Evolutionary conservation across 2,329 filamentous ascomycete species (phyloP), one percentile per base, ranked within the genome.

Genomic region (Colletotrichum melonis): DNA sequence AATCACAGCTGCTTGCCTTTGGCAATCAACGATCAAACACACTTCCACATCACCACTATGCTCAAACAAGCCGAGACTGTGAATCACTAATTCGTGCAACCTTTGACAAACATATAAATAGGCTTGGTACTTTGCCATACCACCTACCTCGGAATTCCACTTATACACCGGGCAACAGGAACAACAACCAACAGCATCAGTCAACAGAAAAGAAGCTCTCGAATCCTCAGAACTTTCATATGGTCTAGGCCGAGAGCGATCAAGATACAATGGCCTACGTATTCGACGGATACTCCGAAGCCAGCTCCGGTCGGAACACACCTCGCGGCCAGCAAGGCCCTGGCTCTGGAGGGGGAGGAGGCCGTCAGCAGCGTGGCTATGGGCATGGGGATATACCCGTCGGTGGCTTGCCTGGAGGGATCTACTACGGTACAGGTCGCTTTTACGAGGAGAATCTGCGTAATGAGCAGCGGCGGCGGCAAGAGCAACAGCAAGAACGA

Each of bases 251-350:
- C 8, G 3, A 11, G 30, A 42, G 11, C 22, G 6, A 1, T 42
- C 38, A 49, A 14, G 28, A 12, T 26, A 46, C 42, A 32, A 72
- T 72, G 70, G 49, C 38, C 1, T 72, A 74, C 68, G 30, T 54
- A 14, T 74, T 74, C 38, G 72, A 74, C 24, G 63, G 63, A 11
- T 72, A 72, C 67, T 72, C 68, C 11, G 72, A 74, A 42, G 38
- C 66, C 19, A 38, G 16, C 16, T 42, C 26, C 0, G 55, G n/a
- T 22, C 62, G 62, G 28, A 24, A 64, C n/a, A 55, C 46, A 24
- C 52, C 30, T 26, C 32, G 52, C 14, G 12, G 28, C 24, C 52
- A 16, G 12, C 46, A 30, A 38, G 46, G 46, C 6, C n/a, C 30
- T 9, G 28, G n/a, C n/a, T 6, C 14, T 16, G 38, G 38, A 42